Percentiles rank a stretch among this genome's conserved stretches.
Evolutionary conservation across 2,329 filamentous ascomycete genomes (phyloP).

Genomic region (Hirsutella rhossiliensis): DNA sequence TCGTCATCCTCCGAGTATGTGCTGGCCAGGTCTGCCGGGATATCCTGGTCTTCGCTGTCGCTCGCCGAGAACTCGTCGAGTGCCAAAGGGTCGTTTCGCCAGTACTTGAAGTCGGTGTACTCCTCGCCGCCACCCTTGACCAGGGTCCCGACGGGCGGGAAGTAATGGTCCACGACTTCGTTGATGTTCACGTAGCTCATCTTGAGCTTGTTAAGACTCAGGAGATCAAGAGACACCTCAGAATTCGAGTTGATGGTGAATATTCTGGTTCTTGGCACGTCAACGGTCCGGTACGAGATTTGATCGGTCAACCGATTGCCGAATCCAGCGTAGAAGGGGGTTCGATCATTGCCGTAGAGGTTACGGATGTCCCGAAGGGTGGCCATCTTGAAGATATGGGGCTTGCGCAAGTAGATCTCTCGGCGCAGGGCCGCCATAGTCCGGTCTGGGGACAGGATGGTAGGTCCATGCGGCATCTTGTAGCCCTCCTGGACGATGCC

Average conservation of each 20-base stretch:
- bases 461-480: constrained; percentile 76
- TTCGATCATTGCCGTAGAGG: constrained; percentile 64
- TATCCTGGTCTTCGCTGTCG: constrained; percentile 49
- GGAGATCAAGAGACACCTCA: constrained; percentile 81
- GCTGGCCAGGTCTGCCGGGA: constrained; percentile 30
- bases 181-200: constrained; percentile 96
- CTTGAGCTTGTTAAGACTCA: constrained; percentile 88
- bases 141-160: constrained; percentile 79
- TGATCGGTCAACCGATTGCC: constrained; percentile 95
- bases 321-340: constrained; percentile 93
- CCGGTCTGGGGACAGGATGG: constrained; percentile 88
- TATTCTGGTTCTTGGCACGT: constrained; percentile 86
- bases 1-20: constrained; percentile 32
- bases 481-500: constrained; percentile 83
- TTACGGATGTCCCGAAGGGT: constrained; percentile 88
- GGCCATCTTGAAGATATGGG: constrained; percentile 99
- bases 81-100: constrained; percentile 75
- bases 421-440: constrained; percentile 87
- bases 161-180: constrained; percentile 96
- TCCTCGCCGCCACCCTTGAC: constrained; percentile 85
- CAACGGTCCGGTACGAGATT: constrained; percentile 88
- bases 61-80: constrained; percentile 82
- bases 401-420: constrained; percentile 90
- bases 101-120: constrained; percentile 95
- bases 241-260: constrained; percentile 99